Base-by-base conservation (phyloP, 2,329 filamentous ascomycete genomes). In the Chaetomiaceae sp. region DNA sequence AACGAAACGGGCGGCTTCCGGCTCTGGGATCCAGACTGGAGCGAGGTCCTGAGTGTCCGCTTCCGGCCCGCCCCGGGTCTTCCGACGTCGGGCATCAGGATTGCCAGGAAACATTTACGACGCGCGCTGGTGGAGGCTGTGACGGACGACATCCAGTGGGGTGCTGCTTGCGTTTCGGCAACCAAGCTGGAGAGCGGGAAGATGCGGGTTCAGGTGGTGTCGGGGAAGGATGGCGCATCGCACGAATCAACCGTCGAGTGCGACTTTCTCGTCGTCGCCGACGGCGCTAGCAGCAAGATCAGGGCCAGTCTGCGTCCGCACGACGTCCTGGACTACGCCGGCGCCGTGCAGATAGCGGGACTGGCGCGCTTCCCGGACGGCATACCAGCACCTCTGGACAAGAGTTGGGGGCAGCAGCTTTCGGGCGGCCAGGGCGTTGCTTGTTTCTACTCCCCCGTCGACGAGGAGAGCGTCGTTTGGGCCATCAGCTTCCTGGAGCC, bases 391-490 rank as follows among this genome's bases (percentile, higher is more conserved):
- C 68, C 69, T 0, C 54, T 71, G 0, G 61, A 66, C 44, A 59
- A 63, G 14, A 67, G 74, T 52, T 76, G 73, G 73, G 73, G 74
- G 0, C 63, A 71, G 20, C 64, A 72, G 38, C 48, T 75, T 3
- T 69, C 70, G 4, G 38, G 47, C 27, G 69, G 68, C 2, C 65
- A 61, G 1, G 76, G 75, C 0, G 62, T 69, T 0, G 68, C 69
- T 1, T 71, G 74, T 47, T 77, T 78, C 61, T 66, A 73, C 37
- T 74, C 74, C 0, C 73, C 75, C 0, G 65, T 75, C 6, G 73
- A 77, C 55, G 55, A 69, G 23, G 59, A 66, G 1, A 68, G 66
- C 6, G 61, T 73, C 2, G 60, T 76, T 0, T 79, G 76, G 76
- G 66, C 64, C 9, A 47, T 79, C 14, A 73, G 72, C 14, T 66